Evolutionary conservation across 2,329 filamentous ascomycete species (phyloP), one percentile per base, ranked within the genome.

Genomic region (Stagonosporopsis vannaccii): DNA sequence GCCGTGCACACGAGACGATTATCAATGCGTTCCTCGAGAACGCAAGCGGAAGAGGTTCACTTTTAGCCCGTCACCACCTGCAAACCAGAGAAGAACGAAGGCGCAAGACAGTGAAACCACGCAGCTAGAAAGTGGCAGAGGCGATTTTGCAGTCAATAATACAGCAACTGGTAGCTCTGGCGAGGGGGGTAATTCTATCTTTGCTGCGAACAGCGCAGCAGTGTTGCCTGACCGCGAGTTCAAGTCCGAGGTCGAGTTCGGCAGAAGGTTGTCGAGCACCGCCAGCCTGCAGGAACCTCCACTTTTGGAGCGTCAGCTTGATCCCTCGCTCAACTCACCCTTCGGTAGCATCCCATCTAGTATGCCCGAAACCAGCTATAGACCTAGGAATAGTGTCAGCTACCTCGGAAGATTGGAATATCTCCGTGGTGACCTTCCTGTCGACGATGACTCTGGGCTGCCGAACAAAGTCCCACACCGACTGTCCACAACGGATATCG

Each of bases 401-500:
- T 74, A 73, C 48, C 66, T 74, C 8, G 71, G 70, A 35, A 63
- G 71, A 19, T 59, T 71, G 15, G 70, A 73, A 42, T 74, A 73
- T 41, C 65, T 74, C 23, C 67, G 69, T 23, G 68, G 69, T 20
- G 70, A 74, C 43, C 69, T 74, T 23, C 69, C 71, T 33, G 70
- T 74, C 37, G 66, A 73, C 33, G 71, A 74, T 47, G 71, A 73
- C 45, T 63, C 63, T 6, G 70, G 64, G 30, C 47, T 72, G 9
- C 70, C 70, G 0, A 63, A 59, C 32, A 70, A 72, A 33, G 61
- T 68, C 4, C 67, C 69, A 17, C 68, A 66, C 57, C 63, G 62
- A 22, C 51, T 72, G 9, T 71, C 69, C 2, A 65, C 66, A 12
- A 67, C 62, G 12, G 71, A 74, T 35, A 51, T 72, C 11, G 64